Evolutionary conservation across 2,329 filamentous ascomycete genomes (phyloP), one percentile per base, ranked within the genome.

Genomic region (Periconia macrospinosa): DNA sequence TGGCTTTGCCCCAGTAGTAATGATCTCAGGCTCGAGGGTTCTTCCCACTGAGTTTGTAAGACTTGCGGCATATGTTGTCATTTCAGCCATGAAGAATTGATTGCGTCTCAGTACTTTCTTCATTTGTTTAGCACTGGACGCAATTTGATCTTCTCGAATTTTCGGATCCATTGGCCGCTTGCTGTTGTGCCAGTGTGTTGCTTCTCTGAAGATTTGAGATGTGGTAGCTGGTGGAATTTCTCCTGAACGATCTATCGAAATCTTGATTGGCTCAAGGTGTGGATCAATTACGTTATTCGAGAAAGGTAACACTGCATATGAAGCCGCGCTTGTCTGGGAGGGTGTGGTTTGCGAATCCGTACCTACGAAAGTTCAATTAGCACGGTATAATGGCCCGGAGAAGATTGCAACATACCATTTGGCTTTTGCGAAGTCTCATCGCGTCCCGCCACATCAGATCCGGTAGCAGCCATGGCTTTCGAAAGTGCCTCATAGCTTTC

Each of bases 51-150:
- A 78, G 52, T 86, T 87, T 0, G 86, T 89, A 45, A 91, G 76
- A 69, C 86, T 90, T 13, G 85, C 86, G 1, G 89, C 86, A 66
- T 91, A 92, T 1, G 80, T 77, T 27, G 81, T 79, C 72, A 88
- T 88, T 54, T 89, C 86, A 1, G 82, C 80, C 82, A 89, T 88
- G 64, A 84, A 86, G 48, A 77, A 78, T 61, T 91, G 87, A 43
- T 87, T 85, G 49, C 75, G 75, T 56, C 75, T 79, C 49, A 69
- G 71, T 7, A 77, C 75, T 55, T 67, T 76, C 49, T 68, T 71
- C 53, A 47, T 63, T 56, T 57, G 63, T 47, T 69, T 73, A 60
- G 74, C 63, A 61, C 66, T 75, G 50, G 57, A 68, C 50, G 52
- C 65, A 53, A 55, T 68, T 43, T 53, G 68, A 49, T 51, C 68